Conservation (phyloP, 768 basidiomycete genomes). For the Mycena epipterygia region DNA sequence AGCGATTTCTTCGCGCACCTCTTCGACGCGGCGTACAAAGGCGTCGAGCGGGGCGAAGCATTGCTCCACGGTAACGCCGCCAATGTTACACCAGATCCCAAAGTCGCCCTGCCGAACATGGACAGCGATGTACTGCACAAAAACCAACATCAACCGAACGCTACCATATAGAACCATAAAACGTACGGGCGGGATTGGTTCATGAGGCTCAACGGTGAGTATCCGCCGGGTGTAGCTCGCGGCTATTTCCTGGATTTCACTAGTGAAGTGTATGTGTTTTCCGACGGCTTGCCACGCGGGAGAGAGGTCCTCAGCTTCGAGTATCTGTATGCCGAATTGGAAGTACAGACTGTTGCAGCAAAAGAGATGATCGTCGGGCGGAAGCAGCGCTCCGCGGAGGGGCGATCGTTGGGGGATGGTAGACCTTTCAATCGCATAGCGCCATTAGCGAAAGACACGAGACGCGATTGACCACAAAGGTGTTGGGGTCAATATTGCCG, state of each 20-base stretch:
- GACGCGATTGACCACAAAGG: constrained; percentile 38
- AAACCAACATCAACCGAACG: not conserved
- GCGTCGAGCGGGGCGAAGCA: constrained; percentile 50
- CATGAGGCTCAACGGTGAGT: constrained; percentile 34
- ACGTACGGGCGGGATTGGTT: constrained; percentile 41
- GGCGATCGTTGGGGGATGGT: constrained; percentile 23
- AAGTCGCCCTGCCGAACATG: constrained; percentile 57
- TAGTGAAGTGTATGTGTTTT: constrained; percentile 46
- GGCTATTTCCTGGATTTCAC: constrained; percentile 40
- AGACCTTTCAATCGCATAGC: not conserved
- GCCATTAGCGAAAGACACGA: constrained; percentile 32
- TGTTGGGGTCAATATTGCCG: too few species aligned
- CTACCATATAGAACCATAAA: not conserved
- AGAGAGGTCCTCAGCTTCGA: constrained; percentile 30
- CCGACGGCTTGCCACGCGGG: constrained; percentile 50
- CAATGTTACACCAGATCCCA: constrained; percentile 41
- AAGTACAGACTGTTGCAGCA: constrained; percentile 41
- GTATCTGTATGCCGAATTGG: constrained; percentile 33
- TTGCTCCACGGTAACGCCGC: constrained; percentile 32
- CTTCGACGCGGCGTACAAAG: constrained; percentile 46
- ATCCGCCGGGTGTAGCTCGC: constrained; percentile 39
- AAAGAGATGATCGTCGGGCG: constrained; percentile 39
- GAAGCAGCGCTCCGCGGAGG: too few species aligned
- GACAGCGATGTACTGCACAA: constrained; percentile 50
- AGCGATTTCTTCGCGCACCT: constrained; percentile 45